A percentile compares a stretch with the other conserved stretches of the same genome.
Conservation (phyloP, 2,329 filamentous ascomycete species). For the Fusarium veterinarium region DNA sequence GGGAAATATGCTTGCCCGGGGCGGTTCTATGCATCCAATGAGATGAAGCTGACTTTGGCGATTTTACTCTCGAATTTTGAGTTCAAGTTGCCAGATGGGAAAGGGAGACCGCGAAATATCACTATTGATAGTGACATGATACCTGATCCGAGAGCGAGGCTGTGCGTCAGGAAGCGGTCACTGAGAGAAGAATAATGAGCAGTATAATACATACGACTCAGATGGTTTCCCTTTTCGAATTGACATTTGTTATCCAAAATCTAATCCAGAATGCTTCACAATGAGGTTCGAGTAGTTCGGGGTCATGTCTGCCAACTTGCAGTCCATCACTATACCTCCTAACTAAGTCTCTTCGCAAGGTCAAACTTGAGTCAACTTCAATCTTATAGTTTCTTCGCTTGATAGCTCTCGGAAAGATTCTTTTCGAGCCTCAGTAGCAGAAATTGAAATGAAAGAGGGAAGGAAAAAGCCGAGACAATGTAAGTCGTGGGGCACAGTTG, state of each 20-base stretch:
- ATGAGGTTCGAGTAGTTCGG: no score
- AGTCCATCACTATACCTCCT: no score
- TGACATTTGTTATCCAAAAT: no score
- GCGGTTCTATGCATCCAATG: background rate
- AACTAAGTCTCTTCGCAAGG: no score
- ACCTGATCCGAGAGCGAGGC: background rate
- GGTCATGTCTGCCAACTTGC: no score
- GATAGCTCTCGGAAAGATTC: no score
- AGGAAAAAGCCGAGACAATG: accelerated
- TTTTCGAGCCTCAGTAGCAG: background rate
- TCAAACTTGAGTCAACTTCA: no score
- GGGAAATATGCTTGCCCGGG: background rate
- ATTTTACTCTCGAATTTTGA: background rate
- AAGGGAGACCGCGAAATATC: background rate
- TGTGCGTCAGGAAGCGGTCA: background rate
- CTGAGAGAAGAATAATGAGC: background rate
- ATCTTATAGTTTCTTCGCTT: no score
- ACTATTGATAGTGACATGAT: background rate
- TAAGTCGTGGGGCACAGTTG: background rate
- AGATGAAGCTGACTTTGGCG: background rate
- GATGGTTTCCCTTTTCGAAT: no score
- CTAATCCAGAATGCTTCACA: no score
- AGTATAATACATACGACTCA: no score
- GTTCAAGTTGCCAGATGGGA: background rate
- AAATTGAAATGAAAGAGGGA: accelerated